Base-by-base conservation (phyloP, 2,329 filamentous ascomycete species). In the Fusarium burgessii region DNA sequence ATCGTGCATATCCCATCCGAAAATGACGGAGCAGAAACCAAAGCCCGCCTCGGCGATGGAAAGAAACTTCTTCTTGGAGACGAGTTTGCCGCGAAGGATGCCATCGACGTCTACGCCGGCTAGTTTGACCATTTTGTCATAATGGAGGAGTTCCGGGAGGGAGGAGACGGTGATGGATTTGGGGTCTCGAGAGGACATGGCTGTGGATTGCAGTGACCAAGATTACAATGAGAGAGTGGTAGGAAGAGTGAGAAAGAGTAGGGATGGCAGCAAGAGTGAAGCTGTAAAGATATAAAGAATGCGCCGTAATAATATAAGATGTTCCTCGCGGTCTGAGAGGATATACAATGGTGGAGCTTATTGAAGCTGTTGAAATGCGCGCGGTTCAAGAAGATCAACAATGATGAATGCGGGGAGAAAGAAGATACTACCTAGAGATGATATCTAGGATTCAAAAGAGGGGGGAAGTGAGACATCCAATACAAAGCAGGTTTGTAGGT, bases 1-100 rank as follows among this genome's bases (percentile, higher is more conserved):
- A 78, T 98, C 95, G 81, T 98, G 94, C 93, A 97, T 97, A 82
- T 98, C 94, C 95, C 95, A 97, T 79, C 95, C 94, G 77, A 97
- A 97, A 72, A 97, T 90, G 73, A 97, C 94, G 23, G 93, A 96
- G 85, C 95, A 97, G 85, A 97, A 97, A 58, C 94, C 95, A 76
- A 97, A 97, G 55, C 94, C 95, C 46, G 90, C 87, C 43, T 88
- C 82, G n/a, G 91, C 91, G 57, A 97, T 88, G 33, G 92, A 93
- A 40, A 97, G 84, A 81, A 98, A 97, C 84, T 98, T 97, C 79
- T 91, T 92, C 86, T 97, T 97, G 75, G 93, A 93, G 82, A 97
- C 90, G 68, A 97, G 87, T 84, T 98, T 98, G 74, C 94, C 94
- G 60, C 94, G 93, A 59, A 97, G 85, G 55, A 94, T 89, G 71